Evolutionary conservation across 495 filamentous ascomycete species (phyloP).

Genomic region (Daldinia concentrica): DNA sequence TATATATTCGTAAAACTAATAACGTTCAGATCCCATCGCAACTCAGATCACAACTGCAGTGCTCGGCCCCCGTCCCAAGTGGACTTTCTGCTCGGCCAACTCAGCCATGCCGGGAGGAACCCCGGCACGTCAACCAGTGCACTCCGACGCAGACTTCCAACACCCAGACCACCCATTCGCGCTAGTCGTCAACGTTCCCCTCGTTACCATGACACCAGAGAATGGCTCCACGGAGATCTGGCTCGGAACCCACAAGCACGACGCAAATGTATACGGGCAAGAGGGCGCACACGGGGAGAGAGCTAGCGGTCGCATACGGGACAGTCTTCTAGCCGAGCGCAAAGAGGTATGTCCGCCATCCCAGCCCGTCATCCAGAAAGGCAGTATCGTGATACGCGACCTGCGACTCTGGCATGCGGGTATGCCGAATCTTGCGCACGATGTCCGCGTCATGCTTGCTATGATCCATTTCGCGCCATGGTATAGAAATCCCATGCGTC

Average conservation of each 20-base stretch:
- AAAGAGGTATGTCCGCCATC: constrained; percentile 51
- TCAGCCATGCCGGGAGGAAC: constrained; percentile 54
- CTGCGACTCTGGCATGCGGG: constrained; percentile 70
- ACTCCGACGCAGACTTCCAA: constrained; percentile 66
- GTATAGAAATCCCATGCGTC: constrained; percentile 61
- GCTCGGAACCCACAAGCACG: constrained; percentile 63
- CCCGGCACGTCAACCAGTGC: constrained; percentile 60
- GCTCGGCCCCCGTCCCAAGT: constrained; percentile 58
- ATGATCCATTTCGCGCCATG: constrained; percentile 62
- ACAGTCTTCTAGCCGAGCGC: constrained; percentile 53
- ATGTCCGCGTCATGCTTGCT: constrained; percentile 65
- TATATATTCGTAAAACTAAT: constrained; percentile 3
- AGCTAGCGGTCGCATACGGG: constrained; percentile 59
- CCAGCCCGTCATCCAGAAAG: constrained; percentile 62
- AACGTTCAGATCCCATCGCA: constrained; percentile 55
- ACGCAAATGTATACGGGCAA: constrained; percentile 51
- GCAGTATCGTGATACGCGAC: constrained; percentile 64
- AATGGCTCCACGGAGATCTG: constrained; percentile 70
- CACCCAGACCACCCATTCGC: constrained; percentile 65
- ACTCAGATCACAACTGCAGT: constrained; percentile 59
- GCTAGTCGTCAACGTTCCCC: constrained; percentile 63
- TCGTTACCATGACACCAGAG: constrained; percentile 60
- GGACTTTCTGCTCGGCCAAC: constrained; percentile 64
- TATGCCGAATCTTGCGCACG: constrained; percentile 62
- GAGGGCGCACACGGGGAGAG: constrained; percentile 60